These are phyloP conservation scores for Crithidia mellificae DNA, from an alignment of 208 protist species.

Conservation along the genomic window DNA sequence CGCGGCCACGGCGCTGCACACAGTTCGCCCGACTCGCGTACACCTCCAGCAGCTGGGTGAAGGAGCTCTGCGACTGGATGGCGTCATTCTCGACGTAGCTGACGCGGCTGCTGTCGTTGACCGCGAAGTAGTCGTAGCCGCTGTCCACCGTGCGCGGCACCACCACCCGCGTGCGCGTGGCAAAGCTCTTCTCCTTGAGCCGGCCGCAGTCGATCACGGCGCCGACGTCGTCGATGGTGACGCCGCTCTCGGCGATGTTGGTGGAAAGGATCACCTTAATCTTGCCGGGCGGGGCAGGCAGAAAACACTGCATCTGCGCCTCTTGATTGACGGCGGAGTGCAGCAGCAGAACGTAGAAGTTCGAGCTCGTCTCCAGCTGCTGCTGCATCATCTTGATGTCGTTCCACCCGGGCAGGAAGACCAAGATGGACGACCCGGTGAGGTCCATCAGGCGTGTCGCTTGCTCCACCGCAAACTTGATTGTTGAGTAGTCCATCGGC, in stretches of 20 bases:
- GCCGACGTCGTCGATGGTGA: slow-evolving; percentile 99
- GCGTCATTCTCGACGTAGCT: neutral
- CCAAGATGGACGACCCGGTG: slow-evolving; percentile 71
- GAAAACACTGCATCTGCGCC: slow-evolving; percentile 97
- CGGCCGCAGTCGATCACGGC: slow-evolving; percentile 97
- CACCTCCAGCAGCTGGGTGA: slow-evolving; percentile 70
- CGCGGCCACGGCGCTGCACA: slow-evolving; percentile 93
- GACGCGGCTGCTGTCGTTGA: slow-evolving; percentile 5
- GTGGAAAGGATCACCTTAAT: slow-evolving; percentile 98
- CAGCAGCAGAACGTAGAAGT: slow-evolving; percentile 79
- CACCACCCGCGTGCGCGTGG: slow-evolving; percentile 47
- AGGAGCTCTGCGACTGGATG: slow-evolving; percentile 16
- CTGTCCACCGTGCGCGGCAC: slow-evolving; percentile 35
- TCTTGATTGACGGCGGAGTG: slow-evolving; percentile 95
- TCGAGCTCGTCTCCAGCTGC: slow-evolving; percentile 70
- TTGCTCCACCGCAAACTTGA: slow-evolving; percentile 87
- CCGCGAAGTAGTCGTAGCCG: slow-evolving; percentile 33
- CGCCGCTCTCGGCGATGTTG: slow-evolving; percentile 99
- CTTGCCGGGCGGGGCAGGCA: slow-evolving; percentile 88
- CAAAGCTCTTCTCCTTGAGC: slow-evolving; percentile 95
- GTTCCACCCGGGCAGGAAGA: slow-evolving; percentile 94
- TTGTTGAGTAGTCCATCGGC: slow-evolving; percentile 78
- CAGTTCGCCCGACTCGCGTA: slow-evolving; percentile 89
- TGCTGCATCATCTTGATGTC: slow-evolving; percentile 84
- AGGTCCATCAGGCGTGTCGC: slow-evolving; percentile 76